phyloP scores from a whole-genome alignment of 345 rosid genomes.

The Rhizophora apiculata region DNA sequence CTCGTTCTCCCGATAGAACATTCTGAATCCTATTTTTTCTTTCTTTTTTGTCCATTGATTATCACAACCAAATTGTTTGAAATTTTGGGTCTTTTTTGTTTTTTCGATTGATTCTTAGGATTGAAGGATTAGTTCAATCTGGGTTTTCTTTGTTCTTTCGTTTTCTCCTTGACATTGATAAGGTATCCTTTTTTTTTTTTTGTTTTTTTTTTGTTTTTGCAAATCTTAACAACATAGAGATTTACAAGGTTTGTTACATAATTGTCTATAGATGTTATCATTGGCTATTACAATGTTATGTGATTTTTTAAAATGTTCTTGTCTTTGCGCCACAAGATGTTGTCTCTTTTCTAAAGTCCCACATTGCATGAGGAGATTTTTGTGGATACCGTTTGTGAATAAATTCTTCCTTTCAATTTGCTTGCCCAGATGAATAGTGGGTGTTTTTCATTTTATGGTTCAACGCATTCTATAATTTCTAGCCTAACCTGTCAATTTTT shows the following conservation, averaged over 20 bases:
- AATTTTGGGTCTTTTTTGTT: slow-evolving; percentile 15
- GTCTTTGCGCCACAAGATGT: too few species aligned
- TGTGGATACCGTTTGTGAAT: too few species aligned
- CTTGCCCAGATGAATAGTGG: slow-evolving; percentile 6
- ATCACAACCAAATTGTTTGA: slow-evolving; percentile 8
- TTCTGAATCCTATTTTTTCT: slow-evolving; percentile 9
- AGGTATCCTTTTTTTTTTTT: slow-evolving; percentile 18
- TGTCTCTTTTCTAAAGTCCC: too few species aligned
- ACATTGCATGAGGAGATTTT: too few species aligned
- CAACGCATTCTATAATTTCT: not conserved
- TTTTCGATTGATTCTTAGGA: slow-evolving; percentile 2
- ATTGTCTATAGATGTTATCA: not conserved
- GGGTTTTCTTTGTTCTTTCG: not conserved
- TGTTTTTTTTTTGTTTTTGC: not conserved
- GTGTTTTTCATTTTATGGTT: slow-evolving; percentile 7
- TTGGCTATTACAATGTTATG: not conserved
- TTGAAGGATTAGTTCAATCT: slow-evolving; percentile 34
- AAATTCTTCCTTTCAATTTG: slow-evolving; percentile 5
- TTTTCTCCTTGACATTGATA: slow-evolving; percentile 11
- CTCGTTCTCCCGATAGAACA: slow-evolving; percentile 9
- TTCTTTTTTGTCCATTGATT: not conserved
- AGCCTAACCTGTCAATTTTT: not conserved
- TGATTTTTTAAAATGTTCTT: too few species aligned
- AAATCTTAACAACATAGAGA: not conserved
- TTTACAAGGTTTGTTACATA: slow-evolving; percentile 10